Conservation (phyloP, 371 early-diverging fungal genomes). For the Mucor lusitanicus region DNA sequence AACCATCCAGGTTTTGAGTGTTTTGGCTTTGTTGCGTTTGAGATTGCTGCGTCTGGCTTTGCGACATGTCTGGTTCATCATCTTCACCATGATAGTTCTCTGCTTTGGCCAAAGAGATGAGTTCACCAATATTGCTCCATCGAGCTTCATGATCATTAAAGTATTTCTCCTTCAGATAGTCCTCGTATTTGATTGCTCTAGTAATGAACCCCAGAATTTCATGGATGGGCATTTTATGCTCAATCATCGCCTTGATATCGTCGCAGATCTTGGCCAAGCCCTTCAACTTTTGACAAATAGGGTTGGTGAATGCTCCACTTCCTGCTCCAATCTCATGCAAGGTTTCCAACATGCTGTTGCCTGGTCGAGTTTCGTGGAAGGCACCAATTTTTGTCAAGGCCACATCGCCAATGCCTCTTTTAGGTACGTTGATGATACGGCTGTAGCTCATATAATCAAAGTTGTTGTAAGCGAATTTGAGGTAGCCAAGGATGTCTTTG, state of each 20-base stretch:
- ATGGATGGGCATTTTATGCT: conserved; percentile 17
- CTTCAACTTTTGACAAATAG: conserved; percentile 2
- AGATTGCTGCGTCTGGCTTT: not conserved
- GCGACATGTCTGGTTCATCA: not conserved
- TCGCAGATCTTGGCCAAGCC: conserved; percentile 8
- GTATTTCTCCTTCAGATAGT: conserved; percentile 22
- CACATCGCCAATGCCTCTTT: conserved; percentile 50
- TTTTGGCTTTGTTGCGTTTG: not conserved
- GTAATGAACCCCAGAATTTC: conserved; percentile 27
- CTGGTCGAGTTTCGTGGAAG: not conserved
- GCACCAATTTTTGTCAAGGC: conserved; percentile 25
- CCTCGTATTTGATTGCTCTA: conserved; percentile 21
- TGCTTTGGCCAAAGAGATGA: conserved; percentile 28
- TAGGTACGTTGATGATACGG: conserved; percentile 50
- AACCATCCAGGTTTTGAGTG: not conserved
- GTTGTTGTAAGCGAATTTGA: conserved; percentile 50
- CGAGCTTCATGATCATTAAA: conserved; percentile 24
- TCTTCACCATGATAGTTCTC: not conserved
- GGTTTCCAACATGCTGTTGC: not conserved
- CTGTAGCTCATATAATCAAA: conserved; percentile 45
- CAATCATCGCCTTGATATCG: conserved; percentile 9
- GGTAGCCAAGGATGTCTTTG: conserved; percentile 45
- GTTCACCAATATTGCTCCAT: conserved; percentile 40
- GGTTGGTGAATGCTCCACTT: not conserved
- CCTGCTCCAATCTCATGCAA: not conserved